Conservation (phyloP, 2,329 filamentous ascomycete genomes). For the Arachnopeziza araneosa region DNA sequence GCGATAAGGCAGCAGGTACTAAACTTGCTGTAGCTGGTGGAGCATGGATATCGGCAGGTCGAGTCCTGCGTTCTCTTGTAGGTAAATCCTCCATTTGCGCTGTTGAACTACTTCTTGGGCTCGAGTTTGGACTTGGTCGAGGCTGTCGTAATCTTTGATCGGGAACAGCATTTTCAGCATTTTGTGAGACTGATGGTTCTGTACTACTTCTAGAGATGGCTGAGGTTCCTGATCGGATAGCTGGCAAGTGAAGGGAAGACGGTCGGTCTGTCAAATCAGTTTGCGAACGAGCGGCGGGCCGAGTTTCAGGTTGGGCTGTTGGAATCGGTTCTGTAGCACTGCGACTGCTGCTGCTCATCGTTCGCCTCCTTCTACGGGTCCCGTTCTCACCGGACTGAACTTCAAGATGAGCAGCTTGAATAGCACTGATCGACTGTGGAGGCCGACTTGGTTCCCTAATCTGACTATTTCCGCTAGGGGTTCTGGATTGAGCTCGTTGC, state of each 20-base stretch:
- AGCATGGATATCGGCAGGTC: conserved; percentile 19
- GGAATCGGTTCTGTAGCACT: conserved; percentile 46
- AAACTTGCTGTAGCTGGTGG: conserved; percentile 18
- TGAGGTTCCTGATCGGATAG: conserved; percentile 18
- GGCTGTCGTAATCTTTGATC: conserved; percentile 9
- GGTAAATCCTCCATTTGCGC: conserved; percentile 14
- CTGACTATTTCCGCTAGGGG: conserved; percentile 40
- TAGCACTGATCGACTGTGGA: conserved; percentile 38
- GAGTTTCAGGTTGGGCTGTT: conserved; percentile 36
- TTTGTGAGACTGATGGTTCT: conserved; percentile 21
- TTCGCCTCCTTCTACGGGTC: conserved; percentile 41
- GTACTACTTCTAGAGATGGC: conserved; percentile 24
- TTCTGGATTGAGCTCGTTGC: conserved; percentile 39
- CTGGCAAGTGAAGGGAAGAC: conserved; percentile 16
- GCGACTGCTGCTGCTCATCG: conserved; percentile 48
- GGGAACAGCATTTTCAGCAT: conserved; percentile 14
- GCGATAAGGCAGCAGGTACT: conserved; percentile 28
- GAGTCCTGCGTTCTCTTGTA: conserved; percentile 15
- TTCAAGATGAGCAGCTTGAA: conserved; percentile 43
- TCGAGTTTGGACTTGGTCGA: conserved; percentile 17
- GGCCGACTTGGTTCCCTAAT: conserved; percentile 47
- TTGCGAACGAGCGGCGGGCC: conserved; percentile 55
- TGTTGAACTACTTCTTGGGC: conserved; percentile 12
- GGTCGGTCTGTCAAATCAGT: conserved; percentile 53
- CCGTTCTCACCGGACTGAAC: conserved; percentile 43